A percentile compares a stretch with the other conserved stretches of the same genome.
Conservation (phyloP, 345 rosid species). For the Reutealis trisperma region DNA sequence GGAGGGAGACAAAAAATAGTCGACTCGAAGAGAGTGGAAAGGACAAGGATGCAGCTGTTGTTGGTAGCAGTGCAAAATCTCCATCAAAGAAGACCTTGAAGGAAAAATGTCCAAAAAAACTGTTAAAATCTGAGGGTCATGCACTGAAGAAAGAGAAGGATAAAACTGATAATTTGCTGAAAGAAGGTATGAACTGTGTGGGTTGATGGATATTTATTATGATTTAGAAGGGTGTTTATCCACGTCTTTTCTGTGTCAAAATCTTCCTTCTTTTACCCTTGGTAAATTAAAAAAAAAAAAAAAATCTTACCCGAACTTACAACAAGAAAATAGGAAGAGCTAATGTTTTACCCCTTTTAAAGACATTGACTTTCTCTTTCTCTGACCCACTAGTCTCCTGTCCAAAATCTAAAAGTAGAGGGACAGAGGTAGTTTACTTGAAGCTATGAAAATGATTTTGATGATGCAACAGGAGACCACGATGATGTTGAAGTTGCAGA, state of each 20-base stretch:
- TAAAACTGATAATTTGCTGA: slow-evolving; percentile 32
- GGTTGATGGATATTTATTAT: no score
- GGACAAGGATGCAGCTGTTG: slow-evolving; percentile 36
- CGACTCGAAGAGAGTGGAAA: slow-evolving; percentile 30
- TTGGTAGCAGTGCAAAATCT: slow-evolving; percentile 20
- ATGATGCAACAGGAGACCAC: slow-evolving; percentile 49
- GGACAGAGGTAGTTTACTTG: neutral
- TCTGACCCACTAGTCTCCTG: neutral
- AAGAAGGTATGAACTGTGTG: slow-evolving; percentile 41
- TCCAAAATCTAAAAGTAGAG: neutral
- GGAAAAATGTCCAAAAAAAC: slow-evolving; percentile 50
- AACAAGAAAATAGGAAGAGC: neutral
- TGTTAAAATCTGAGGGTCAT: slow-evolving; percentile 26
- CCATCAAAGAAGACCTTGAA: slow-evolving; percentile 47
- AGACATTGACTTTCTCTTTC: neutral
- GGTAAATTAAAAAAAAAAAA: neutral
- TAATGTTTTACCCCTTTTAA: slow-evolving; percentile 3
- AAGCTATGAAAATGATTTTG: neutral
- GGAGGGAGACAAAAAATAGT: slow-evolving; percentile 26
- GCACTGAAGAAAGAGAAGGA: slow-evolving; percentile 39
- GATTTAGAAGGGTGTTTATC: no score
- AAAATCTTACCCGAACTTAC: no score
- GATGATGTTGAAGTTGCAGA: slow-evolving; percentile 43
- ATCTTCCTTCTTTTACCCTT: neutral
- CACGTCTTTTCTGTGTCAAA: no score